Base-by-base conservation (phyloP, 78 protist species). In the Dictyostelium citrinum region DNA sequence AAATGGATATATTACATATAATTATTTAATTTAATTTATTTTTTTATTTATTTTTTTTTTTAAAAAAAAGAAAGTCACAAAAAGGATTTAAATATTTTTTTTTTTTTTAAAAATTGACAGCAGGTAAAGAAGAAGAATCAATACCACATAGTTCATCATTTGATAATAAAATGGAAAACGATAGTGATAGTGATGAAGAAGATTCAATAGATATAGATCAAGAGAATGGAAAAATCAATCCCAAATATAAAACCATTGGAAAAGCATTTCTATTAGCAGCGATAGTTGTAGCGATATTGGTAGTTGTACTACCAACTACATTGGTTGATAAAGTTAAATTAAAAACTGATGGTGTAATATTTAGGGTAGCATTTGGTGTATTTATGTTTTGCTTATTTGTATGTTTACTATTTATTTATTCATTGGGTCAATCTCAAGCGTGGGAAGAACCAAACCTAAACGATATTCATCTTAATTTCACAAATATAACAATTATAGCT, bases 301-400 rank as follows among this genome's bases (percentile, higher is more conserved):
- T 39, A 1, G 45, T 76, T 2, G 75, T 72, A 2, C 33, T 88
- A 5, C 93, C 93, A 17, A 33, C 93, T 11, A 37, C 82, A 31
- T 20, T 88, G 3, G 9, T 45, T 5, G 31, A 60, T 16, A 55
- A 64, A 17, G 8, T 88, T 1, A 33, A 45, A 37, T 27, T 64
- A 24, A 22, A 49, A 29, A 10, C 58, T 0, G 68, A 76, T 27
- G 93, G 85, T 78, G 72, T 88, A 7, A 37, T 88, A 7, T 88
- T 78, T 33, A 46, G 81, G 20, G 37, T 24, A 5, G 31, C 71
- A 2, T 88, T 88, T 78, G 93, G 81, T 20, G 39, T 70, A 10
- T 88, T 88, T 88, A 70, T 88, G 75, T 20, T 68, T 20, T 88
- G 86, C 67, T 83, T 88, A 29, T 78, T 88, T 49, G 39, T 68